A percentile compares a stretch with the other conserved stretches of the same genome.
These are phyloP conservation scores for Niveomyces coronatus DNA, from an alignment of 2,329 filamentous ascomycete species.

Conservation along the genomic window DNA sequence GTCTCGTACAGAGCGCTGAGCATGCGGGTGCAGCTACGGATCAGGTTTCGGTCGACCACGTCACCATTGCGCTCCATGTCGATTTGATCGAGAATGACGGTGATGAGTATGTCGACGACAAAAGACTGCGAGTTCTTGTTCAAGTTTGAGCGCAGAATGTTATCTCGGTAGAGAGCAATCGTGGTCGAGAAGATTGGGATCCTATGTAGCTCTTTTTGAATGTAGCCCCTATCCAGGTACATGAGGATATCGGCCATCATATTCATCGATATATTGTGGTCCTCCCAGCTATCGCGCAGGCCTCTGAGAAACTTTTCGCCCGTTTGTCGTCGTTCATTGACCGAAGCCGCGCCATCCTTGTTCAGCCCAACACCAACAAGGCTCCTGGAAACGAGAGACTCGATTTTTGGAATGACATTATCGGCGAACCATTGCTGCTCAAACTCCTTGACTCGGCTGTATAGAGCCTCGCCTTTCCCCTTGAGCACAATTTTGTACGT, in stretches of 20 bases:
- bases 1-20: slow-evolving; percentile 79
- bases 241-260: slow-evolving; percentile 96
- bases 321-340: slow-evolving; percentile 66
- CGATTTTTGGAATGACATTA: slow-evolving; percentile 62
- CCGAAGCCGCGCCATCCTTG: slow-evolving; percentile 46
- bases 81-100: slow-evolving; percentile 81
- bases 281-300: slow-evolving; percentile 70
- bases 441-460: slow-evolving; percentile 68
- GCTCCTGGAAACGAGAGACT: slow-evolving; percentile 58
- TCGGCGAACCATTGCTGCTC: slow-evolving; percentile 72
- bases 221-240: slow-evolving; percentile 89
- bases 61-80: slow-evolving; percentile 87
- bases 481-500: slow-evolving; percentile 89
- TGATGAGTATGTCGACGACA: slow-evolving; percentile 68
- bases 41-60: slow-evolving; percentile 70
- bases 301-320: slow-evolving; percentile 76
- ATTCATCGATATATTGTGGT: slow-evolving; percentile 86
- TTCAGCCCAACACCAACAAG: slow-evolving; percentile 52
- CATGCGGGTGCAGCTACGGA: slow-evolving; percentile 82
- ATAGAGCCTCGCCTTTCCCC: slow-evolving; percentile 74
- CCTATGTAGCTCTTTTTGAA: slow-evolving; percentile 51
- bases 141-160: slow-evolving; percentile 59
- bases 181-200: slow-evolving; percentile 75
- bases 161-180: slow-evolving; percentile 80
- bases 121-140: slow-evolving; percentile 32